These are phyloP conservation scores for Talaromyces adpressus DNA, from an alignment of 495 filamentous ascomycete species.

Conservation along the genomic window DNA sequence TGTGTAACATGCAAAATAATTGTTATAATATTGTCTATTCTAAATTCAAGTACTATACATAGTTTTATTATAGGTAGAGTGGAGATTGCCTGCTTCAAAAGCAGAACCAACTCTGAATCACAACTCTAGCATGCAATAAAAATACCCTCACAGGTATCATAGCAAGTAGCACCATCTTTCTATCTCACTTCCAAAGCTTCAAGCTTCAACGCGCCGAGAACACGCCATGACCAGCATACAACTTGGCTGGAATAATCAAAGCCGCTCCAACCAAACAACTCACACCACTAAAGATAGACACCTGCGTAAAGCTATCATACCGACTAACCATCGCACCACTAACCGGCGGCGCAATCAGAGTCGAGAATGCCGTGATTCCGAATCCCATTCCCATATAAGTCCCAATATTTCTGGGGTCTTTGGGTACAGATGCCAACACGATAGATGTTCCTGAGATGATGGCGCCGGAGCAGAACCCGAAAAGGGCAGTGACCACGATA, in stretches of 20 bases:
- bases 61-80: neutral
- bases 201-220: neutral
- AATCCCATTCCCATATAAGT: constrained; percentile 64
- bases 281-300: constrained; percentile 63
- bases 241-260: constrained; percentile 39
- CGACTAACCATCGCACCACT: constrained; percentile 60
- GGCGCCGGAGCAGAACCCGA: constrained; percentile 67
- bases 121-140: neutral
- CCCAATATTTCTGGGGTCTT: constrained; percentile 65
- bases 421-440: constrained; percentile 62
- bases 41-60: too few relatives aligned
- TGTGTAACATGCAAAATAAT: too few relatives aligned
- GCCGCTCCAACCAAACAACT: constrained; percentile 45
- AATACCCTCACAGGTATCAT: neutral
- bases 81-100: neutral
- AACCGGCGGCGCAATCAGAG: constrained; percentile 64
- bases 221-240: constrained; percentile 17
- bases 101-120: neutral
- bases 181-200: neutral
- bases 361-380: constrained; percentile 54
- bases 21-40: too few relatives aligned
- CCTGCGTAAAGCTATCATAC: constrained; percentile 47
- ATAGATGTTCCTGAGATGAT: constrained; percentile 57
- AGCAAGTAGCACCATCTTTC: neutral
- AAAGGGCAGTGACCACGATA: constrained; percentile 59